Evolutionary conservation across 202 grass and related monocot species (phyloP), one percentile per base, ranked within the genome.

Genomic region (Zoysia matrella): DNA sequence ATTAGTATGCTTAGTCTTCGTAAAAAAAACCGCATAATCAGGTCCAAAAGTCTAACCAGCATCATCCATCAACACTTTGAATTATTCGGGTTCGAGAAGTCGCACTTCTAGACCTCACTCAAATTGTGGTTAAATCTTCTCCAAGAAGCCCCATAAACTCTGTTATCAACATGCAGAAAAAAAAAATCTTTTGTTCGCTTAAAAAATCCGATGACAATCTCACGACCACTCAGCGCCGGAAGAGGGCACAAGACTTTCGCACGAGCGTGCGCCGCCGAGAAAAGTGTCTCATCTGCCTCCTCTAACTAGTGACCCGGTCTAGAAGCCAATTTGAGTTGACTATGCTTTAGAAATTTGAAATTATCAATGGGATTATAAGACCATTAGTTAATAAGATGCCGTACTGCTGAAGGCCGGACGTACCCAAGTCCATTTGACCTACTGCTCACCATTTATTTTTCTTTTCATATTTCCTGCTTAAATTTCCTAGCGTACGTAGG

Each of bases 21-120:
- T 56, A 81, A 70, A 76, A 81, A 22, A 22, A 22, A 22, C 22
- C 78, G 16, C 78, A 69, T 86, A 72, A 82, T 76, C 11, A 6
- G 56, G 56, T 77, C 10, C 48, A 65, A 71, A 76, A 87, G 72
- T 87, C 85, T 42, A 87, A 82, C 72, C 72, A 64, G 42, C 71
- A 60, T n/a, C 76, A 75, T 7, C 64, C 53, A 60, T 52, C 61
- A 60, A 52, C 51, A 76, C 63, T 36, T 65, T 69, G 75, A 70
- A 41, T 84, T 84, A 80, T 80, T 69, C 58, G 58, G 30, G 70
- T 41, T 7, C 10, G 15, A 22, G 74, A 88, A 64, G 86, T 84
- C 81, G 10, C 81, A 69, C 75, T 75, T 84, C 55, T 75, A 69
- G 5, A 88, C 53, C 22, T 11, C 46, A 64, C 8, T 40, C 30